phyloP scores from a whole-genome alignment of 2,329 filamentous ascomycete genomes.

The Dryadomyces quercus-mongolicae region DNA sequence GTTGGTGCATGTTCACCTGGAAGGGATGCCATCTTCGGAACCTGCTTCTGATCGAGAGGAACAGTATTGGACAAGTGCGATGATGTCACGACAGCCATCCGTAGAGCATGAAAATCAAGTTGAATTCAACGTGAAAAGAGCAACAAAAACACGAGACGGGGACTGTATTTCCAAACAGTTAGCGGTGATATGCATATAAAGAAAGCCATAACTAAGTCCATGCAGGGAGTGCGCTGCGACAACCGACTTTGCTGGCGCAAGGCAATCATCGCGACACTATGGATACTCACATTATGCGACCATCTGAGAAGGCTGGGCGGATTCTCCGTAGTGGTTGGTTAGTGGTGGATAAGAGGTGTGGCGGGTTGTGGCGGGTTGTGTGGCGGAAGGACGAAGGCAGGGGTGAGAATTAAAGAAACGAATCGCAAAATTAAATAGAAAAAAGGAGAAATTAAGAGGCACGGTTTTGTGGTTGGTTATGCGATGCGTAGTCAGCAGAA shows the following conservation, averaged over 20 bases:
- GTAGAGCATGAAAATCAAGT: slow-evolving; percentile 15
- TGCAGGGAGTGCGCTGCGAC: neutral
- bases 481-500: slow-evolving; percentile 3
- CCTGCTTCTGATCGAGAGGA: slow-evolving; percentile 35
- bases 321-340: slow-evolving; percentile 8
- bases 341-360: slow-evolving; percentile 4
- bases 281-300: slow-evolving; percentile 1
- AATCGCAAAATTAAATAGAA: slow-evolving; percentile 10
- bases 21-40: slow-evolving; percentile 37
- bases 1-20: slow-evolving; percentile 22
- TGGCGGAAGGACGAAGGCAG: slow-evolving; percentile 1
- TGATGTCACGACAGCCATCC: slow-evolving; percentile 42
- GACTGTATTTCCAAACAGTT: neutral
- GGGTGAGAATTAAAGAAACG: neutral
- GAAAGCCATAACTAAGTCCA: neutral
- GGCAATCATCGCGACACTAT: neutral
- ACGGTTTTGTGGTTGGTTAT: neutral
- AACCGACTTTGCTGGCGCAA: neutral
- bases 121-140: slow-evolving; percentile 25
- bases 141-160: slow-evolving; percentile 9
- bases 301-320: slow-evolving; percentile 5
- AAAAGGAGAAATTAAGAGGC: slow-evolving; percentile 17
- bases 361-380: slow-evolving; percentile 7
- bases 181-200: neutral
- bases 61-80: slow-evolving; percentile 26